Percentiles rank a stretch among this genome's conserved stretches.
phyloP scores from a whole-genome alignment of 2,329 filamentous ascomycete species.

The Xylariomycetidae sp. region DNA sequence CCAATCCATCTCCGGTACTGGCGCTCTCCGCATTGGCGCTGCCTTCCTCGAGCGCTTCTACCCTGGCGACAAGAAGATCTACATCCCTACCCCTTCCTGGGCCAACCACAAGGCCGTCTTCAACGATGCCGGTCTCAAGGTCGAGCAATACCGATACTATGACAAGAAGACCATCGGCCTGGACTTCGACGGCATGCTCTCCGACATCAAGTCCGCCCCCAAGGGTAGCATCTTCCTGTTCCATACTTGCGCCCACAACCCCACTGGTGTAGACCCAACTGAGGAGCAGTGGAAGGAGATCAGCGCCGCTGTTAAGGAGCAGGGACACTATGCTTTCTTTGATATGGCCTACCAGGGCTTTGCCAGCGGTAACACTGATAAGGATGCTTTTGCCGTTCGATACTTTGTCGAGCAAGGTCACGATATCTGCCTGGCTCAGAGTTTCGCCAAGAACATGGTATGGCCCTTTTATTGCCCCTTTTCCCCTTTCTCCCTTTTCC shows the following conservation, averaged over 20 bases:
- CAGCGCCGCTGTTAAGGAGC: slow-evolving; percentile 77
- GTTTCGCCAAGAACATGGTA: slow-evolving; percentile 99
- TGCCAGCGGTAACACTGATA: slow-evolving; percentile 84
- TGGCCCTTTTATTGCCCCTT: slow-evolving; percentile 20
- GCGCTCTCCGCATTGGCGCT: slow-evolving; percentile 89
- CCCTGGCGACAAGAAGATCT: slow-evolving; percentile 89
- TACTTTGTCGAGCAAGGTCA: slow-evolving; percentile 93
- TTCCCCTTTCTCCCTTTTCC: not conserved
- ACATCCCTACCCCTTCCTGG: slow-evolving; percentile 95
- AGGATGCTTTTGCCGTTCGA: slow-evolving; percentile 88
- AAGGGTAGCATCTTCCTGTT: slow-evolving; percentile 85
- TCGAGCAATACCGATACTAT: slow-evolving; percentile 97
- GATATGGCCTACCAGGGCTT: slow-evolving; percentile 99
- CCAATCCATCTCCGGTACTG: slow-evolving; percentile 97
- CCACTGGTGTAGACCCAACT: slow-evolving; percentile 92
- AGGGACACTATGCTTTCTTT: slow-evolving; percentile 92
- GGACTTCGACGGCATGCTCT: slow-evolving; percentile 91
- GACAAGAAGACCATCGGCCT: slow-evolving; percentile 98
- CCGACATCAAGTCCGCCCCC: slow-evolving; percentile 84
- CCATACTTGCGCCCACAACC: slow-evolving; percentile 97
- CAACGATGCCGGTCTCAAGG: slow-evolving; percentile 83
- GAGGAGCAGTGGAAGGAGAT: slow-evolving; percentile 90
- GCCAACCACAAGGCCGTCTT: slow-evolving; percentile 98
- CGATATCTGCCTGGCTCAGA: slow-evolving; percentile 82
- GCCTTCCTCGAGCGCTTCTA: slow-evolving; percentile 91